Percentiles rank a stretch among this genome's conserved stretches.
Conservation (phyloP, 192 early-diverging fungal genomes). For the Coemansia erecta region DNA sequence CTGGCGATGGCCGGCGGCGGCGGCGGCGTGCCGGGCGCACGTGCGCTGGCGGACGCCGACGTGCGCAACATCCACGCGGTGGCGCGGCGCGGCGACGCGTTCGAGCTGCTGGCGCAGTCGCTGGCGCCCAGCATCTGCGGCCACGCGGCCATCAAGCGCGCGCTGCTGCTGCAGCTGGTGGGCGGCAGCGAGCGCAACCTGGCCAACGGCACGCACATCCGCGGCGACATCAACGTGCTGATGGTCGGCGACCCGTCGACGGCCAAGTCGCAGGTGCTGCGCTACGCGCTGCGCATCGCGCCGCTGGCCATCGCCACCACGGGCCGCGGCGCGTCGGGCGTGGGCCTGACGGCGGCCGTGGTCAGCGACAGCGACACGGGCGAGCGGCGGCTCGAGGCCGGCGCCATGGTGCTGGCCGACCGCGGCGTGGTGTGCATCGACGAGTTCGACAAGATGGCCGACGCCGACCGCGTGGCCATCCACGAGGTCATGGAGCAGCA, state of each 20-base stretch:
- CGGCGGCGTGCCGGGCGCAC: constrained; percentile 62
- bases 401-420: constrained; percentile 95
- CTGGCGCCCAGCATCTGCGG: constrained; percentile 92
- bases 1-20: constrained; percentile 80
- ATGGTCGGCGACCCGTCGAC: constrained; percentile 99
- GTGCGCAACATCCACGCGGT: constrained; percentile 82
- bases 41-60: constrained; percentile 69
- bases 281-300: constrained; percentile 92
- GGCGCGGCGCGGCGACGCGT: constrained; percentile 66
- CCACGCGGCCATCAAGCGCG: constrained; percentile 91
- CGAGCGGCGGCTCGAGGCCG: constrained; percentile 96
- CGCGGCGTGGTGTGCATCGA: constrained; percentile 98
- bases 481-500: constrained; percentile 99
- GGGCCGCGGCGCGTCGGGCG: constrained; percentile 91
- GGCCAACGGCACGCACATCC: constrained; percentile 91
- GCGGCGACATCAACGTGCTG: constrained; percentile 95
- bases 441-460: constrained; percentile 99
- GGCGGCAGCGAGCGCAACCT: constrained; percentile 80
- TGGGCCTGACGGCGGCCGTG: constrained; percentile 94
- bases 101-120: constrained; percentile 69
- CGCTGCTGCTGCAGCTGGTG: constrained; percentile 81
- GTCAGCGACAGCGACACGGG: constrained; percentile 89
- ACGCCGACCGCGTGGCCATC: constrained; percentile 91
- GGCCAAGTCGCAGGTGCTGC: constrained; percentile 95
- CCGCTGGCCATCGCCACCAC: constrained; percentile 97